Percentiles rank a stretch among this genome's conserved stretches.
Conservation (phyloP, 2,329 filamentous ascomycete species). For the Fusarium sp. region DNA sequence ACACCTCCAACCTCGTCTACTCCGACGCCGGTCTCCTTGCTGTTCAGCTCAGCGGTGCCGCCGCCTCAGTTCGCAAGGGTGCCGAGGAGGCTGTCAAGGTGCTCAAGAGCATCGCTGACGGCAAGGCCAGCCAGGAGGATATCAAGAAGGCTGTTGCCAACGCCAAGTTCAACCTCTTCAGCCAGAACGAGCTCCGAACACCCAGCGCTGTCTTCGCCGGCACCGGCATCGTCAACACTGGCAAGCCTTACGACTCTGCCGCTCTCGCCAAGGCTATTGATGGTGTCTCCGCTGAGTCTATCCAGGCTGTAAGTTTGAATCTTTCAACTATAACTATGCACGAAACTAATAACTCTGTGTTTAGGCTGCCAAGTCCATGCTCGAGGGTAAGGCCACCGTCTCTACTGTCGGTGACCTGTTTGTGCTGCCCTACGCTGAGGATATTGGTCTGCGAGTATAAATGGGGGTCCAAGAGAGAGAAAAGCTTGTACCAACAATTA, state of each 20-base stretch:
- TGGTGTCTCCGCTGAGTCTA: conserved; percentile 81
- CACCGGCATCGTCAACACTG: conserved; percentile 81
- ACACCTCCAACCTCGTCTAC: conserved; percentile 84
- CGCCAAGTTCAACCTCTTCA: conserved; percentile 92
- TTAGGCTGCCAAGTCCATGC: conserved; percentile 86
- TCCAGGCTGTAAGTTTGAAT: conserved; percentile 78
- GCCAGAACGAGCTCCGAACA: conserved; percentile 80
- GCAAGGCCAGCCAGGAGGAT: conserved; percentile 82
- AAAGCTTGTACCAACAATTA: conserved; percentile 59
- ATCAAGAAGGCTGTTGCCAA: conserved; percentile 91
- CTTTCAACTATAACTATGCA: conserved; percentile 39
- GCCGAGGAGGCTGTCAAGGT: conserved; percentile 82
- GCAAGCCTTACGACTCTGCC: conserved; percentile 85
- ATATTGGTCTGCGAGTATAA: conserved; percentile 95
- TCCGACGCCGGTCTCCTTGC: conserved; percentile 93
- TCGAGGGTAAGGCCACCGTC: conserved; percentile 89
- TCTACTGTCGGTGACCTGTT: conserved; percentile 92
- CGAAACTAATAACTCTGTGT: conserved; percentile 41
- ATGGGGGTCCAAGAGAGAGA: conserved; percentile 50
- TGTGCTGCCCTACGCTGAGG: conserved; percentile 90
- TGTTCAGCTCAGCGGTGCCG: conserved; percentile 81
- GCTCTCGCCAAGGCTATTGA: conserved; percentile 83
- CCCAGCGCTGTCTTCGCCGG: conserved; percentile 86
- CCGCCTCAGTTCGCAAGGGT: conserved; percentile 76
- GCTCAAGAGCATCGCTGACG: conserved; percentile 82